Evolutionary conservation across 2,329 filamentous ascomycete genomes (phyloP).

Genomic region (Calonectria henricotiae): DNA sequence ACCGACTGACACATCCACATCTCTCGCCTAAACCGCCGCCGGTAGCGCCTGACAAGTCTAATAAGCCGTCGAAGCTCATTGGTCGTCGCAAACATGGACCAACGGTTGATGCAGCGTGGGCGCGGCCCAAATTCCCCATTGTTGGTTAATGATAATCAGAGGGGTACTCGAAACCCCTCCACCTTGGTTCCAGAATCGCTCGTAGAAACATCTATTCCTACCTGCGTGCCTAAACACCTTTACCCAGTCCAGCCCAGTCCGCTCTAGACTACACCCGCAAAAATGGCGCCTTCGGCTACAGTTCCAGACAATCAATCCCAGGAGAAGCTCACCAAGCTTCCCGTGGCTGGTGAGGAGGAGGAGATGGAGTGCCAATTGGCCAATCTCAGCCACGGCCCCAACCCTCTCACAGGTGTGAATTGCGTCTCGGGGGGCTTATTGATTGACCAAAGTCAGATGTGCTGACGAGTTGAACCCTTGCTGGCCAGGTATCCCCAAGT

Average conservation of each 20-base stretch:
- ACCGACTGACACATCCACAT: slow-evolving; percentile 26
- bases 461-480: slow-evolving; percentile 9
- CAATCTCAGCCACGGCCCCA: slow-evolving; percentile 32
- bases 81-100: slow-evolving; percentile 6
- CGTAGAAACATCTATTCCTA: slow-evolving; percentile 7
- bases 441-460: not conserved
- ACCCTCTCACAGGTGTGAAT: slow-evolving; percentile 34
- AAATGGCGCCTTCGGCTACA: slow-evolving; percentile 27
- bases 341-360: slow-evolving; percentile 27
- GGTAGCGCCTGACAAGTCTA: slow-evolving; percentile 21
- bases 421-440: not conserved
- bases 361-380: slow-evolving; percentile 33
- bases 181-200: slow-evolving; percentile 20
- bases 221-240: slow-evolving; percentile 1
- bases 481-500: slow-evolving; percentile 30
- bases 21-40: not conserved
- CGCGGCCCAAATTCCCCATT: slow-evolving; percentile 17
- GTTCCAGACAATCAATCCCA: slow-evolving; percentile 21
- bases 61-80: slow-evolving; percentile 22
- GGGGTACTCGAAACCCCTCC: slow-evolving; percentile 26
- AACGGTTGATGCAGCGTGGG: not conserved
- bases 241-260: slow-evolving; percentile 13
- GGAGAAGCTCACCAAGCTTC: slow-evolving; percentile 24
- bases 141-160: slow-evolving; percentile 31
- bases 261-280: slow-evolving; percentile 13